These are phyloP conservation scores for Aspergillus affinis DNA, from an alignment of 495 filamentous ascomycete genomes.

Conservation along the genomic window DNA sequence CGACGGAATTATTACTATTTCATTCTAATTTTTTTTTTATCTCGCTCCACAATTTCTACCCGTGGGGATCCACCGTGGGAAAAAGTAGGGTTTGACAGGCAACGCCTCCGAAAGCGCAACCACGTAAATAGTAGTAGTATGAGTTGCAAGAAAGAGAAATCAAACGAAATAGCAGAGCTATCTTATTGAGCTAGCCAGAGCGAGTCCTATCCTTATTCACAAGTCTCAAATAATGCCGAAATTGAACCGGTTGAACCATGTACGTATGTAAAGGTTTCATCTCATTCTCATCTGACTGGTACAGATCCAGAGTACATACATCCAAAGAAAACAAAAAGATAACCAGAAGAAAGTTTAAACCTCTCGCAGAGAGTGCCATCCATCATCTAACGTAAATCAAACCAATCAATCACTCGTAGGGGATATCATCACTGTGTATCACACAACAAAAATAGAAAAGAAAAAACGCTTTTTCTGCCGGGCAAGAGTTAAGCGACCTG, in stretches of 20 bases:
- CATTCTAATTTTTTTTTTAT: background rate
- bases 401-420: background rate
- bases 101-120: background rate
- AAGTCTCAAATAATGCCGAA: background rate
- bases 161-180: background rate
- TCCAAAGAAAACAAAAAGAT: conserved; percentile 2
- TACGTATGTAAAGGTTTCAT: too few relatives aligned
- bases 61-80: conserved; percentile 3
- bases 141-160: too few relatives aligned
- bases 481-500: conserved; percentile 21
- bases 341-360: background rate
- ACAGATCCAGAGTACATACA: conserved; percentile 9
- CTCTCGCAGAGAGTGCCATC: background rate
- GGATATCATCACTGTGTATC: conserved; percentile 6
- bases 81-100: background rate
- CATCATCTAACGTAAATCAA: background rate
- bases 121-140: background rate
- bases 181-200: background rate
- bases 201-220: background rate
- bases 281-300: conserved; percentile 7
- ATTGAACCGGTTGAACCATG: background rate
- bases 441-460: conserved; percentile 7
- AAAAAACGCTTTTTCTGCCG: conserved; percentile 13
- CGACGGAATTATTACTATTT: too few relatives aligned
- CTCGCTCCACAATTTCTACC: background rate